Percentiles rank a stretch among this genome's conserved stretches.
phyloP scores from a whole-genome alignment of 805 yeast species.

The Blastobotrys chiropterorum region DNA sequence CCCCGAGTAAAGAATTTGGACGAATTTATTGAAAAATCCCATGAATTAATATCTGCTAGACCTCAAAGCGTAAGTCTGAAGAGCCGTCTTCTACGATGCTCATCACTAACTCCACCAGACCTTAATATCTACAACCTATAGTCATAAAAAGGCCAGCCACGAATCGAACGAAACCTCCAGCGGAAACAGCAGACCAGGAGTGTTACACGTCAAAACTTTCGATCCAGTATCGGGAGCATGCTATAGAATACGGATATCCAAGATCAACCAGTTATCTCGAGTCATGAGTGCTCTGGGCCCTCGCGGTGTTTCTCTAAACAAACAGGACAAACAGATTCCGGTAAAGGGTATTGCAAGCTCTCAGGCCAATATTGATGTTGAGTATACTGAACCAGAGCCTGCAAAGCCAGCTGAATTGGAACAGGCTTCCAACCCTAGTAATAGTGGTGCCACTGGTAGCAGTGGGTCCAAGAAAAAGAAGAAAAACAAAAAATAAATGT shows the following conservation, averaged over 20 bases:
- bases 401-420: too few species aligned
- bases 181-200: conserved; percentile 28
- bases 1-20: conserved; percentile 30
- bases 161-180: conserved; percentile 21
- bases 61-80: conserved; percentile 34
- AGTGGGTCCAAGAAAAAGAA: too few species aligned
- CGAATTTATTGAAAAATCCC: conserved; percentile 37
- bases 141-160: conserved; percentile 26
- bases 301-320: conserved; percentile 24
- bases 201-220: conserved; percentile 50
- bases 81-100: neutral
- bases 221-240: conserved; percentile 62
- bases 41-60: conserved; percentile 38
- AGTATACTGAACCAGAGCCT: too few species aligned
- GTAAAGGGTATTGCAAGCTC: conserved; percentile 25
- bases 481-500: too few species aligned
- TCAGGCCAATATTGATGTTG: conserved; percentile 25
- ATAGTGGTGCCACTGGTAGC: too few species aligned
- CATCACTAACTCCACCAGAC: conserved; percentile 19
- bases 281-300: conserved; percentile 64
- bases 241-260: conserved; percentile 51
- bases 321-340: conserved; percentile 8
- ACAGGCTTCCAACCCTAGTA: too few species aligned
- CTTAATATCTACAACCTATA: conserved; percentile 32
- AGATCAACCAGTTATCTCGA: conserved; percentile 68